Evolutionary conservation across 2,329 filamentous ascomycete species (phyloP), one percentile per base, ranked within the genome.

Genomic region (Clonostachys byssicola): DNA sequence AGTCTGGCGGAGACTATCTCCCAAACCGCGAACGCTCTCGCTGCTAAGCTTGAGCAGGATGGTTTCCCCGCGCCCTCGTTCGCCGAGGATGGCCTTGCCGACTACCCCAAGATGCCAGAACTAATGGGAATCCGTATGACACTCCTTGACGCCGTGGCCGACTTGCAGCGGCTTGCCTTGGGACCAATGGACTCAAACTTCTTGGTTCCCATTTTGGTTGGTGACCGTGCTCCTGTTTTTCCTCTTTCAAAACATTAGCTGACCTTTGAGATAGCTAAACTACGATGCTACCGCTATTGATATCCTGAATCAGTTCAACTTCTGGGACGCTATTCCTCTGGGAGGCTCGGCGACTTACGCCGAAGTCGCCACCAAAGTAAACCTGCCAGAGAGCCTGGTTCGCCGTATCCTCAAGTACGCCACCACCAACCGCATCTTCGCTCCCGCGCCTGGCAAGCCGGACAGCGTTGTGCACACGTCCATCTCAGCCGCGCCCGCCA

Each of bases 321-420:
- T 60, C 36, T 58, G 52, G 51, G 23, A 40, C n/a, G 53, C 55
- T n/a, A 52, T 60, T 0, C 56, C 56, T 5, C 12, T 39, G 7
- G 52, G 43, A 12, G 54, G 56, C 18, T 52, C 49, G 2, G 54
- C 52, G 17, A 51, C 48, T 2, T 52, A 51, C 34, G 36, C 42
- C 4, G 52, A 58, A 14, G 53, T 60, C 13, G 60, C 70, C 8
- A 46, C 58, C 18, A 56, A 55, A 13, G 62, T 64, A 2, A 58
- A 57, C 4, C 65, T 73, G 5, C 70, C 69, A 0, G 57, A 63
- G 45, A 60, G 61, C 13, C 57, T 68, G 12, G 63, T 67, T 10
- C 56, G 56, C n/a, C 64, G 68, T 12, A 47, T 72, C 13, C 49
- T 72, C 40, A 56, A 61, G 40, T 62, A 71, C 52, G 65, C 61